Percentiles rank a stretch among this genome's conserved stretches.
phyloP scores from a whole-genome alignment of 345 rosid species.

The Eucalyptus pauciflora region DNA sequence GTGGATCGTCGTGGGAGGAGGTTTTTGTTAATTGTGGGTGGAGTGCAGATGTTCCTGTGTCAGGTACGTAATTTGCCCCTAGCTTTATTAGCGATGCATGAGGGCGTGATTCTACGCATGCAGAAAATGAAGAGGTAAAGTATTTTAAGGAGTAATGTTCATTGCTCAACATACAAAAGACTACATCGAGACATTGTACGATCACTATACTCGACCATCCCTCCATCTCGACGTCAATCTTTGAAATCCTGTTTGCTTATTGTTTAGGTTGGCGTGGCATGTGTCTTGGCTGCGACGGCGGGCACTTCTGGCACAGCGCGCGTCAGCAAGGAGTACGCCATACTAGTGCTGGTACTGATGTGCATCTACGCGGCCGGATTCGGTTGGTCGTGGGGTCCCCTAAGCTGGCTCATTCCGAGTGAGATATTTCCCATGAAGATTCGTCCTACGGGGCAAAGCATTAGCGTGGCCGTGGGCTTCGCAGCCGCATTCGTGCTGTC shows the following conservation, averaged over 20 bases:
- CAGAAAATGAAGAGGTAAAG: neutral
- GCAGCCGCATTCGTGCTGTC: constrained; percentile 34
- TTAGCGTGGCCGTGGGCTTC: constrained; percentile 37
- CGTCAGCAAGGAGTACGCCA: constrained; percentile 21
- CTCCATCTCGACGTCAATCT: neutral
- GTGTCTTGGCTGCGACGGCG: constrained; percentile 17
- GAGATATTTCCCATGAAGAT: constrained; percentile 63
- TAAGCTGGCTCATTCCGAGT: constrained; percentile 50
- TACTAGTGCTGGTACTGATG: constrained; percentile 31
- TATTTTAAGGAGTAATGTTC: neutral
- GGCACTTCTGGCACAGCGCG: constrained; percentile 33
- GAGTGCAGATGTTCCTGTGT: constrained; percentile 51
- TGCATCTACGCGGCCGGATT: constrained; percentile 61
- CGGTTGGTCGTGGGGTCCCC: constrained; percentile 77
- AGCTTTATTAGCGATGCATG: neutral
- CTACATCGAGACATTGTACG: neutral
- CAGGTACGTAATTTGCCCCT: constrained; percentile 27
- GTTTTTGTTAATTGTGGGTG: constrained; percentile 55
- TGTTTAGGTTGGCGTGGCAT: constrained; percentile 15
- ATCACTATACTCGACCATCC: neutral
- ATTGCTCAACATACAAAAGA: neutral
- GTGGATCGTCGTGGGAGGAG: constrained; percentile 78
- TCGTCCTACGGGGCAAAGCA: constrained; percentile 55
- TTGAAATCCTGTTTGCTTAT: neutral
- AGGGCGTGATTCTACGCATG: neutral